phyloP scores from a whole-genome alignment of 2,329 filamentous ascomycete genomes.

The Fusarium cyanostomum region DNA sequence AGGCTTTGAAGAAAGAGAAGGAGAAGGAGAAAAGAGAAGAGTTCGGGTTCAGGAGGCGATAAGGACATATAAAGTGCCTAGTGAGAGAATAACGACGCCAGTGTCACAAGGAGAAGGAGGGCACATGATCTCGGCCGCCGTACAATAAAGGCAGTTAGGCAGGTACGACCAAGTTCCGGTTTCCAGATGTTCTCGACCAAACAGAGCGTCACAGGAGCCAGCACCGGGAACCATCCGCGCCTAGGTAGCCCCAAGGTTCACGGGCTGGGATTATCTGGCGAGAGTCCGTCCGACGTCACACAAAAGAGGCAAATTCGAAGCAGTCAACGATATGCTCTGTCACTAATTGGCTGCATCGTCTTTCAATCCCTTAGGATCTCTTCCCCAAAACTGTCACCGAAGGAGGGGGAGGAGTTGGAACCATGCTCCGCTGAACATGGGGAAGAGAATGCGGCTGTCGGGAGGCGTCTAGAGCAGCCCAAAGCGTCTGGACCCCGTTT shows the following conservation, averaged over 20 bases:
- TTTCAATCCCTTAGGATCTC: neutral
- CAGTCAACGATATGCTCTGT: neutral
- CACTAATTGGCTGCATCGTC: constrained; percentile 2
- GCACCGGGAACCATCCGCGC: constrained; percentile 12
- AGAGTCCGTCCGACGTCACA: constrained; percentile 8
- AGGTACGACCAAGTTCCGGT: constrained; percentile 6
- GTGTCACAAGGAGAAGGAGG: constrained; percentile 13
- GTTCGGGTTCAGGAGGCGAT: neutral
- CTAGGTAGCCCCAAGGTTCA: constrained; percentile 1
- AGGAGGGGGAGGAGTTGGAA: constrained; percentile 1
- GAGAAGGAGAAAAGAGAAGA: constrained; percentile 8
- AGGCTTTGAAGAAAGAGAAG: neutral
- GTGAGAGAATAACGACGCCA: constrained; percentile 6
- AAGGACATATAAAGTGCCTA: constrained; percentile 5
- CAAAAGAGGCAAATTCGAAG: neutral
- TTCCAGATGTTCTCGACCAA: neutral
- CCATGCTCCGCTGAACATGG: constrained; percentile 9
- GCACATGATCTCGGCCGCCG: constrained; percentile 29
- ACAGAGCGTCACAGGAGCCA: constrained; percentile 24
- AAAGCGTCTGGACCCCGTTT: constrained; percentile 17
- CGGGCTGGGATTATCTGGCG: neutral
- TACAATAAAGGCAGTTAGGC: neutral
- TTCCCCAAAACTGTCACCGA: constrained; percentile 25
- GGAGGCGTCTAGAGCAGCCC: neutral
- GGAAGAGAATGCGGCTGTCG: constrained; percentile 5